Evolutionary conservation across 2,329 filamentous ascomycete species (phyloP).

Genomic region (Trichophyton schoenleinii): DNA sequence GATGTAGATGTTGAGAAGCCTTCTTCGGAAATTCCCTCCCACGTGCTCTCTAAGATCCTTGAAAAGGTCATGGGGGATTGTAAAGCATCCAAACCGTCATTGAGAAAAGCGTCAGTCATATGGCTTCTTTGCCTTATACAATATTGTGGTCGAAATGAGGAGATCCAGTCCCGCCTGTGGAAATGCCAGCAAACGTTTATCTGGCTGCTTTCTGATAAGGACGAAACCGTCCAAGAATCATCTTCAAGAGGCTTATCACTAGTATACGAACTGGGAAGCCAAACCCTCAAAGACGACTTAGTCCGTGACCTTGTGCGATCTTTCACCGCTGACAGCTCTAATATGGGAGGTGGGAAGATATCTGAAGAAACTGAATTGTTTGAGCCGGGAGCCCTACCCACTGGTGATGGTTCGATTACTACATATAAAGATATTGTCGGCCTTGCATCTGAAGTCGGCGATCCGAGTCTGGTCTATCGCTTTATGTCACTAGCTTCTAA

Average conservation of each 20-base stretch:
- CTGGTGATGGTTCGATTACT: constrained; percentile 79
- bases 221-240: constrained; percentile 91
- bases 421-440: constrained; percentile 97
- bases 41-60: constrained; percentile 44
- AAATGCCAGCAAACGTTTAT: constrained; percentile 81
- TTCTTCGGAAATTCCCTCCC: constrained; percentile 24
- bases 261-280: constrained; percentile 85
- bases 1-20: constrained; percentile 53
- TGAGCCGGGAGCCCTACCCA: constrained; percentile 78
- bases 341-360: constrained; percentile 61
- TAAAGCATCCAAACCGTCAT: constrained; percentile 71
- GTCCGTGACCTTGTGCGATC: constrained; percentile 78
- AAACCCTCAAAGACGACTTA: constrained; percentile 64
- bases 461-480: constrained; percentile 90
- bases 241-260: constrained; percentile 82
- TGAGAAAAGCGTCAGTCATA: constrained; percentile 85
- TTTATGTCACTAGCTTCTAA: constrained; percentile 97
- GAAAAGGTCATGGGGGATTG: constrained; percentile 66
- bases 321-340: constrained; percentile 57
- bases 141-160: constrained; percentile 66
- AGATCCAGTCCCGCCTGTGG: constrained; percentile 61
- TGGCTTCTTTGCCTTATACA: constrained; percentile 90
- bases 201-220: constrained; percentile 69
- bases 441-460: constrained; percentile 89
- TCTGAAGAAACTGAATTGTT: constrained; percentile 87